A percentile compares a stretch with the other conserved stretches of the same genome.
These are phyloP conservation scores for Fragaria iinumae DNA, from an alignment of 306 rosid genomes.

Conservation along the genomic window DNA sequence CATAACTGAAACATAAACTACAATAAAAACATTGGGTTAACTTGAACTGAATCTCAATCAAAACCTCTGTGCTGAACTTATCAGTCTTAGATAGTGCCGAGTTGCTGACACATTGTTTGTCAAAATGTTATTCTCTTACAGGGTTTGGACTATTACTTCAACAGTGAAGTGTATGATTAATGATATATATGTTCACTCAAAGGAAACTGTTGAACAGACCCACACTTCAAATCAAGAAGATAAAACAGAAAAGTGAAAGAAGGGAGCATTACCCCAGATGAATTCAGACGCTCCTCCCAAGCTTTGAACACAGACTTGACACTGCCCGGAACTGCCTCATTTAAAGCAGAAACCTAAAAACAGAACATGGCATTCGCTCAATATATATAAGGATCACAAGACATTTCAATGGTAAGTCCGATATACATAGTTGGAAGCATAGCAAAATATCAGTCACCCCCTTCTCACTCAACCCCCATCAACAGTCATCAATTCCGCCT, in stretches of 20 bases:
- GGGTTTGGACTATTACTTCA: neutral
- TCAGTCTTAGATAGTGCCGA: neutral
- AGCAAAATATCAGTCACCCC: neutral
- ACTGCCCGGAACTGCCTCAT: slow-evolving; percentile 83
- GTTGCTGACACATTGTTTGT: neutral
- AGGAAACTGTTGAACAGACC: neutral
- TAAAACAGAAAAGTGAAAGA: neutral
- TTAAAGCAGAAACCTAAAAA: slow-evolving; percentile 77
- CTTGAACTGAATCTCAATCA: neutral
- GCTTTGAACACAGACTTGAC: slow-evolving; percentile 88
- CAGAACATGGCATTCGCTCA: neutral
- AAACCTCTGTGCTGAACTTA: neutral
- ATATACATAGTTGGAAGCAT: neutral
- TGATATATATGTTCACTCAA: no score
- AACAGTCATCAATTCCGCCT: neutral
- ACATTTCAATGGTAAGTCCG: neutral
- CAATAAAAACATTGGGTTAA: slow-evolving; percentile 2
- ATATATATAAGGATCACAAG: neutral
- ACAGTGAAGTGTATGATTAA: neutral
- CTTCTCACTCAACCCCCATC: neutral
- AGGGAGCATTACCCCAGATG: slow-evolving; percentile 60
- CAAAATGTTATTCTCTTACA: neutral
- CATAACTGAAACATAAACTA: neutral
- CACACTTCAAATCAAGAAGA: neutral
- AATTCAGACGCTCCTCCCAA: slow-evolving; percentile 83